These are phyloP conservation scores for Petasospora fabianii DNA, from an alignment of 1,139 yeast genomes.

Conservation along the genomic window DNA sequence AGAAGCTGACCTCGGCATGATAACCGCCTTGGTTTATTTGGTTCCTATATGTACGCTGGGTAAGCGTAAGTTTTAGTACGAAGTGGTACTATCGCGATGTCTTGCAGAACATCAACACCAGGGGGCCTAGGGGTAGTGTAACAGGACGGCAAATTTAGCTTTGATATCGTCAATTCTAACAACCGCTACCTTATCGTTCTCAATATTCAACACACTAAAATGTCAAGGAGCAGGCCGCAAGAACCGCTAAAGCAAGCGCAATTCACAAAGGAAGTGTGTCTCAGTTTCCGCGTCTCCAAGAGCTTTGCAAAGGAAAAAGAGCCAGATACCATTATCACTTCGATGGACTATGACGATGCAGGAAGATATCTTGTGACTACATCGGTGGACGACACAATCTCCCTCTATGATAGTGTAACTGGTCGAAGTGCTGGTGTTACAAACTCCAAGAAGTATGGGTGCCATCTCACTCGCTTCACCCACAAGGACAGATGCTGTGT, in stretches of 20 bases:
- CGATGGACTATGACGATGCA: slow-evolving; percentile 74
- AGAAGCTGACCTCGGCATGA: too few relatives aligned
- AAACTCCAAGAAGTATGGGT: slow-evolving; percentile 88
- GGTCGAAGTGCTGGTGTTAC: slow-evolving; percentile 67
- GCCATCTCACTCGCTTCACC: slow-evolving; percentile 81
- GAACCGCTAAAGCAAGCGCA: neutral
- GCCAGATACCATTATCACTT: slow-evolving; percentile 57
- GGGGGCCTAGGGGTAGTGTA: too few relatives aligned
- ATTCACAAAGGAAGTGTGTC: slow-evolving; percentile 6
- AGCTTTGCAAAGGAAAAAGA: slow-evolving; percentile 43
- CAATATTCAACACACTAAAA: neutral
- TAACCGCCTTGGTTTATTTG: too few relatives aligned
- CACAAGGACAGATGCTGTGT: slow-evolving; percentile 65
- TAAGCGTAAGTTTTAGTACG: too few relatives aligned
- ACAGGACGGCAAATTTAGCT: too few relatives aligned
- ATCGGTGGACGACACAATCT: slow-evolving; percentile 79
- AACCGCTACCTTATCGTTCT: too few relatives aligned
- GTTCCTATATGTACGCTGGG: too few relatives aligned
- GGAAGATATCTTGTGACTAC: slow-evolving; percentile 79
- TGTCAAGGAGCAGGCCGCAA: neutral
- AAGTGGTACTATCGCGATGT: too few relatives aligned
- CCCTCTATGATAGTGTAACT: slow-evolving; percentile 66
- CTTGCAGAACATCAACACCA: too few relatives aligned
- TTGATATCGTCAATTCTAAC: too few relatives aligned
- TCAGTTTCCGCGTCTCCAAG: slow-evolving; percentile 52